Evolutionary conservation across 2,329 filamentous ascomycete species (phyloP).

Genomic region (Magnaporthiopsis rhizophila): DNA sequence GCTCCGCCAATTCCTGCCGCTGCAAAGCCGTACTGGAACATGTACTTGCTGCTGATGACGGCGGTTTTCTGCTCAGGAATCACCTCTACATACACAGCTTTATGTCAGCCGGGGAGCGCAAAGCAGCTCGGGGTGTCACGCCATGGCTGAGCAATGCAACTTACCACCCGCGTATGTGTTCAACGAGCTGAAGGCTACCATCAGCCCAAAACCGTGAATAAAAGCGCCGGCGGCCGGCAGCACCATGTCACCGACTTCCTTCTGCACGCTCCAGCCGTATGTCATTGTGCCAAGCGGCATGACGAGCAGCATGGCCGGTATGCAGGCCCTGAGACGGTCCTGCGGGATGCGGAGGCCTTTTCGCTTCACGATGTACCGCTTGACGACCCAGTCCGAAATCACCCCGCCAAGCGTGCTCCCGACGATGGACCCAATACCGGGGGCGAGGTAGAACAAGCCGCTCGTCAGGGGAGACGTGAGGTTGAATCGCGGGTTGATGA

Average conservation of each 20-base stretch:
- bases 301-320: conserved; percentile 47
- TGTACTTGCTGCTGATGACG: conserved; percentile 13
- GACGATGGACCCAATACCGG: conserved; percentile 59
- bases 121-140: neutral
- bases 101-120: neutral
- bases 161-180: conserved; percentile 47
- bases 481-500: conserved; percentile 66
- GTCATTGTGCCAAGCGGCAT: conserved; percentile 58
- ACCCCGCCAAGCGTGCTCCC: conserved; percentile 66
- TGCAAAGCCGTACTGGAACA: conserved; percentile 12
- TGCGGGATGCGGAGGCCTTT: conserved; percentile 55
- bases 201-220: conserved; percentile 62
- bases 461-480: conserved; percentile 58
- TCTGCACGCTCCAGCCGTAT: conserved; percentile 47
- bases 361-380: conserved; percentile 53
- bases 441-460: conserved; percentile 67
- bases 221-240: conserved; percentile 68
- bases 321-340: conserved; percentile 54
- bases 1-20: conserved; percentile 10
- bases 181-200: conserved; percentile 67
- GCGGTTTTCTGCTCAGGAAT: conserved; percentile 9
- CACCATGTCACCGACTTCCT: conserved; percentile 41
- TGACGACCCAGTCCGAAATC: conserved; percentile 60
- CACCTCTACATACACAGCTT: conserved; percentile 7
- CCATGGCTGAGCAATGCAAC: neutral